These are phyloP conservation scores for Platismatia glauca DNA, from an alignment of 495 filamentous ascomycete species.

Conservation along the genomic window DNA sequence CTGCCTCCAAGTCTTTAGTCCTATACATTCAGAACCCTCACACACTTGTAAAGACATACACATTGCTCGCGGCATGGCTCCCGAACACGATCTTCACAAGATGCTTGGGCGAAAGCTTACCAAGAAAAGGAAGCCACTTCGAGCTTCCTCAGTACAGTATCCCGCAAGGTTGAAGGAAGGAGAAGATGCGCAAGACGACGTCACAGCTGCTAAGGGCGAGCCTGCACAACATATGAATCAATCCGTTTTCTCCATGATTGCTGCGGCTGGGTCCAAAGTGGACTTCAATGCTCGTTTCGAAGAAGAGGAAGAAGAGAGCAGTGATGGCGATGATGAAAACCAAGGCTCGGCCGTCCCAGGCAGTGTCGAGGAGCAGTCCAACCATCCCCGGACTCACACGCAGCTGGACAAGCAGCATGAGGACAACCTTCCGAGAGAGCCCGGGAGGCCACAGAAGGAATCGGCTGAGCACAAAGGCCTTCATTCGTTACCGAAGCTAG, in stretches of 20 bases:
- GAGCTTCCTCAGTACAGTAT: constrained; percentile 57
- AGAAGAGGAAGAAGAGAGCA: constrained; percentile 68
- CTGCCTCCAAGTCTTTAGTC: background rate
- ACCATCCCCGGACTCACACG: background rate
- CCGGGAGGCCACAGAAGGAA: constrained; percentile 4
- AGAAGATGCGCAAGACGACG: constrained; percentile 65
- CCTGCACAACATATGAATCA: constrained; percentile 73
- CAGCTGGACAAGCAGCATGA: constrained; percentile 1
- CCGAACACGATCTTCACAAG: constrained; percentile 31
- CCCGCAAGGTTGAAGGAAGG: constrained; percentile 71
- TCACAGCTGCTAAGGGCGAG: constrained; percentile 46
- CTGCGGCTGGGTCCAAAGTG: constrained; percentile 72
- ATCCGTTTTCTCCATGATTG: constrained; percentile 87
- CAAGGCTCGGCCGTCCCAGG: constrained; percentile 22
- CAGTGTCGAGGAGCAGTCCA: constrained; percentile 13
- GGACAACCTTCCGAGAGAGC: background rate
- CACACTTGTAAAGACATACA: background rate
- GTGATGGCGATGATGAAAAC: constrained; percentile 67
- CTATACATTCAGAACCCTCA: background rate
- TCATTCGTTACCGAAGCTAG: constrained; percentile 27
- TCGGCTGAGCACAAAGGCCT: constrained; percentile 17
- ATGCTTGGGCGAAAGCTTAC: constrained; percentile 43
- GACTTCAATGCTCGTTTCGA: constrained; percentile 69
- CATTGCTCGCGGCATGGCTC: constrained; percentile 26
- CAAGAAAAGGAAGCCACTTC: constrained; percentile 49